Base-by-base conservation (phyloP, 805 yeast genomes). In the Osmozyma mogii region DNA sequence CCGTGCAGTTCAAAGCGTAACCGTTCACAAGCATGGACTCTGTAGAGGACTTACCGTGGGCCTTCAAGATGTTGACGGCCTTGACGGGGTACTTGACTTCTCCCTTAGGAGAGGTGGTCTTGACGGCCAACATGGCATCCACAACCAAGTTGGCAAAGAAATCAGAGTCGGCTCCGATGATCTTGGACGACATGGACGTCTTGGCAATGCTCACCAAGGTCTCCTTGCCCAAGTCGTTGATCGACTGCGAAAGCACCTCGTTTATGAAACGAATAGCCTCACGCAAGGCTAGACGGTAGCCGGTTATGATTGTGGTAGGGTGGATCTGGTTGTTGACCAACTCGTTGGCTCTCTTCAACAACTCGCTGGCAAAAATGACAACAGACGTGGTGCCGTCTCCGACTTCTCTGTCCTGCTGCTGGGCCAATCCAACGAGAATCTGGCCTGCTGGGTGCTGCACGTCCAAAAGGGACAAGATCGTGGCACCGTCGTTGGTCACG, bases 361-460 rank as follows among this genome's bases (percentile, higher is more conserved):
- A 64, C 60, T 92, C 99, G 20, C 94, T 72, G 15, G 98, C 97
- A 52, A 94, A 79, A 38, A 92, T 87, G 23, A 92, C 98, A 29
- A 92, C 98, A 10, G 95, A 83, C 0, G 99, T 92, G 25, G 99
- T 88, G 45, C 97, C 97, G 52, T 88, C 97, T 37, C 96, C 98
- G 31, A 92, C 96, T 61, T 92, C 99, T 49, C 95, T 75, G 57
- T 92, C 99, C 65, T 92, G 99, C 58, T 92, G 97, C 57, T 92
- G 96, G 2, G 98, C 98, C 50, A 92, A 70, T 52, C 92, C 97
- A 28, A 92, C 98, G 35, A 92, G 66, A 46, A 92, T 92, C 62
- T 87, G 89, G 11, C 97, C 98, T 1, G 98, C 98, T 20, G 99
- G 99, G 56, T 92, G 98, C 60, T 92, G 96, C 29, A 92, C 97